Evolutionary conservation across 2,329 filamentous ascomycete genomes (phyloP).

Genomic region (Eutypella sp.): DNA sequence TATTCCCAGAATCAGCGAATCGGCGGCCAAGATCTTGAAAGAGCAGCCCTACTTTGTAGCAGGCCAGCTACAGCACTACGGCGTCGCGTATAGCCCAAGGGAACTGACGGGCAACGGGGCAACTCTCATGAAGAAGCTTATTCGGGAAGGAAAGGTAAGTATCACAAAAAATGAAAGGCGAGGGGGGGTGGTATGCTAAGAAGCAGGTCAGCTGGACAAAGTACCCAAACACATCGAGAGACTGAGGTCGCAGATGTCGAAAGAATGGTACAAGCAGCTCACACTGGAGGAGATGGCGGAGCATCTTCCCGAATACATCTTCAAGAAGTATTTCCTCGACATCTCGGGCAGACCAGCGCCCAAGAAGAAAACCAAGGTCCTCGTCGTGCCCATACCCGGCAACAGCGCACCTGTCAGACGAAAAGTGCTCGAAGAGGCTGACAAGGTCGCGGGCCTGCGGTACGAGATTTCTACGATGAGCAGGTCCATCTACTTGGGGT

Average conservation of each 20-base stretch:
- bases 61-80: constrained; percentile 12
- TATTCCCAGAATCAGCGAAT: constrained; percentile 8
- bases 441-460: constrained; percentile 6
- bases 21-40: constrained; percentile 3
- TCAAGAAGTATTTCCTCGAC: constrained; percentile 13
- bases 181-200: neutral
- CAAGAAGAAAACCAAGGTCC: constrained; percentile 8
- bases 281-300: constrained; percentile 5
- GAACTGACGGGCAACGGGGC: constrained; percentile 10
- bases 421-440: constrained; percentile 1
- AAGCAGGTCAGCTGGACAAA: constrained; percentile 8
- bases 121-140: constrained; percentile 8
- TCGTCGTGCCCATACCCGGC: constrained; percentile 7
- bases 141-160: constrained; percentile 7
- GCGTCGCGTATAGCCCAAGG: constrained; percentile 6
- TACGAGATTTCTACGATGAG: neutral
- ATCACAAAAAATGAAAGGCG: neutral
- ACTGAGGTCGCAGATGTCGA: constrained; percentile 8
- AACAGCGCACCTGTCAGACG: neutral
- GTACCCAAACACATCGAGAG: constrained; percentile 10
- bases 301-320: constrained; percentile 2
- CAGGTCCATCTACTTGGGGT: constrained; percentile 10
- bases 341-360: constrained; percentile 7
- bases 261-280: constrained; percentile 10
- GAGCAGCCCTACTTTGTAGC: constrained; percentile 5